Conservation (phyloP, 192 early-diverging fungal genomes). For the Cetraspora pellucida region DNA sequence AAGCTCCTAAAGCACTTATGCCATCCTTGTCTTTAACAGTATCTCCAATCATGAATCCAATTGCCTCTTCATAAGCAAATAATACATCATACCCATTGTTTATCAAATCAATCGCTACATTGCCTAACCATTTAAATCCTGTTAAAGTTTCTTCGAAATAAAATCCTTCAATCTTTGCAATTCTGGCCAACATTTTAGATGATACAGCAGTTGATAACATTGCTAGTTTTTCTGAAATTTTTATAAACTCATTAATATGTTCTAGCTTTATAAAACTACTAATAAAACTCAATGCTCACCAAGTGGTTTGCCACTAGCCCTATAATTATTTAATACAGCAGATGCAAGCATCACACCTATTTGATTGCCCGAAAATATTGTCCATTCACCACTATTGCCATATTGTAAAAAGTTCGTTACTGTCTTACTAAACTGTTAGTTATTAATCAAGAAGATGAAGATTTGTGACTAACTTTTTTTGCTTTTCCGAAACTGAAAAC, state of each 20-base stretch:
- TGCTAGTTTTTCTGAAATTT: conserved; percentile 57
- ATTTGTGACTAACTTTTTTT: conserved; percentile 40
- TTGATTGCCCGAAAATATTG: conserved; percentile 86
- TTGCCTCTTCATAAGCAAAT: conserved; percentile 95
- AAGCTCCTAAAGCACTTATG: conserved; percentile 76
- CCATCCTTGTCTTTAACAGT: conserved; percentile 93
- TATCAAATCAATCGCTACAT: conserved; percentile 71
- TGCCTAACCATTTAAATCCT: conserved; percentile 96
- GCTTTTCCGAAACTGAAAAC: conserved; percentile 85
- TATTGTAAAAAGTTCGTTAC: neutral
- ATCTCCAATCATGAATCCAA: conserved; percentile 81
- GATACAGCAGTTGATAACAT: conserved; percentile 89
- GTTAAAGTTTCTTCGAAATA: conserved; percentile 90
- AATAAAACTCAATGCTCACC: neutral
- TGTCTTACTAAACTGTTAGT: neutral
- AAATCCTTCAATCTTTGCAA: conserved; percentile 77
- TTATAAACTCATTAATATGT: neutral
- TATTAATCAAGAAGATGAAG: neutral
- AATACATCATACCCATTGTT: conserved; percentile 65
- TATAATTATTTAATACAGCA: conserved; percentile 58
- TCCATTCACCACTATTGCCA: conserved; percentile 64
- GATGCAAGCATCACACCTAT: conserved; percentile 82
- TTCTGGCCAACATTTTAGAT: conserved; percentile 76
- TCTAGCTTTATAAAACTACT: conserved; percentile 13
- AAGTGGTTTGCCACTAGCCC: conserved; percentile 48